A percentile compares a stretch with the other conserved stretches of the same genome.
Conservation (phyloP, 371 early-diverging fungal genomes). For the Mortierella sp. region DNA sequence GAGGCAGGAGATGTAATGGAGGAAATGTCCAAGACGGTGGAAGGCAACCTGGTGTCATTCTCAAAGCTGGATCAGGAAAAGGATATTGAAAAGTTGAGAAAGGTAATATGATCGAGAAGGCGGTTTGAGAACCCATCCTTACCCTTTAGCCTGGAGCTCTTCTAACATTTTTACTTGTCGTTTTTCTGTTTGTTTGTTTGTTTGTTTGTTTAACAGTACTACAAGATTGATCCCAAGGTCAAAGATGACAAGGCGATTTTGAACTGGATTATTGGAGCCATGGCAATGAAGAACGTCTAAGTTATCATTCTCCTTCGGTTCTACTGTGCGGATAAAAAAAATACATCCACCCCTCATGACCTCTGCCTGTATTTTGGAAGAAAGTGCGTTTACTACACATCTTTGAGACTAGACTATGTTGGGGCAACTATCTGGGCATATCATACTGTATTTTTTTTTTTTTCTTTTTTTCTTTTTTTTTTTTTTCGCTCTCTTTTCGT, state of each 20-base stretch:
- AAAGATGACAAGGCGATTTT: slow-evolving; percentile 45
- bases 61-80: slow-evolving; percentile 48
- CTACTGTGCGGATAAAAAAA: not conserved
- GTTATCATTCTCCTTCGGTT: slow-evolving; percentile 3
- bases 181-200: not conserved
- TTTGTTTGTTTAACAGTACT: slow-evolving; percentile 23
- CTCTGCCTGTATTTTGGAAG: no score
- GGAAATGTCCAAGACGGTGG: slow-evolving; percentile 42
- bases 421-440: no score
- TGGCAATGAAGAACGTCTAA: slow-evolving; percentile 48
- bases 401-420: no score
- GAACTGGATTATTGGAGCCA: slow-evolving; percentile 51
- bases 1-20: slow-evolving; percentile 55
- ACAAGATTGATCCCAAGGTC: slow-evolving; percentile 51
- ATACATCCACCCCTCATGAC: not conserved
- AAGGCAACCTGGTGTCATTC: slow-evolving; percentile 45
- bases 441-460: no score
- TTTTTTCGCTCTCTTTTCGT: not conserved
- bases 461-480: not conserved
- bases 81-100: slow-evolving; percentile 40
- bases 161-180: not conserved
- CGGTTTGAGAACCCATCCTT: not conserved
- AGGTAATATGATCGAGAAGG: slow-evolving; percentile 16
- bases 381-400: no score
- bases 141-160: no score